Conservation (phyloP, 78 protist species). For the Chrysochromulina tobinii region DNA sequence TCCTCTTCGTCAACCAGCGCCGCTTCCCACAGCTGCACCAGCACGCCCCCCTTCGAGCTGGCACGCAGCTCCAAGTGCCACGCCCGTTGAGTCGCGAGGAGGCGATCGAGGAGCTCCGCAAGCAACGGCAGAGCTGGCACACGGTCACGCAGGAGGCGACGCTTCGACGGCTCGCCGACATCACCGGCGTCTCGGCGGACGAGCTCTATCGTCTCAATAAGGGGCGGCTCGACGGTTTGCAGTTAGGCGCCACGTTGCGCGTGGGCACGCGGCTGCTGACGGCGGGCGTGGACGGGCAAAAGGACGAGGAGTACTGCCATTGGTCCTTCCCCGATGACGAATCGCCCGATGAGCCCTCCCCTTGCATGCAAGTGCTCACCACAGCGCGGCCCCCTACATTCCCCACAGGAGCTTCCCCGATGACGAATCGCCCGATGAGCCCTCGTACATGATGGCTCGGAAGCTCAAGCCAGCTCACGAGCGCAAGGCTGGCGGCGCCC, state of each 20-base stretch:
- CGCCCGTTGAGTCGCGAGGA: no score
- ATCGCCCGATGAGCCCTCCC: no score
- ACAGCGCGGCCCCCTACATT: no score
- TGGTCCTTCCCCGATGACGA: slow-evolving; percentile 7
- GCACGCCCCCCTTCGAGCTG: neutral
- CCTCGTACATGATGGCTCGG: slow-evolving; percentile 20
- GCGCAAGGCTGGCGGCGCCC: neutral
- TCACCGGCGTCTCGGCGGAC: neutral
- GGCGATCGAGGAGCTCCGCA: no score
- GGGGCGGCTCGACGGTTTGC: neutral
- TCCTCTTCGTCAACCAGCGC: neutral
- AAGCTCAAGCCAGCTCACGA: neutral
- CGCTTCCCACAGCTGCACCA: neutral
- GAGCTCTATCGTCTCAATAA: neutral
- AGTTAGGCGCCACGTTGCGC: neutral
- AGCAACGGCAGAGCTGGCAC: neutral
- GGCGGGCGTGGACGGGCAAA: neutral
- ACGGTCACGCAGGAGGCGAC: neutral
- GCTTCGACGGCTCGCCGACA: neutral
- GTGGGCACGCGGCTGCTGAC: neutral
- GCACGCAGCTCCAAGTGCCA: neutral
- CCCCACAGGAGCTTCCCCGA: slow-evolving; percentile 10
- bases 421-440: neutral
- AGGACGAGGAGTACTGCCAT: neutral
- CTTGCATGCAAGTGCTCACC: no score